Base-by-base conservation (phyloP, 441 rosid species). In the Populus hybrid region DNA sequence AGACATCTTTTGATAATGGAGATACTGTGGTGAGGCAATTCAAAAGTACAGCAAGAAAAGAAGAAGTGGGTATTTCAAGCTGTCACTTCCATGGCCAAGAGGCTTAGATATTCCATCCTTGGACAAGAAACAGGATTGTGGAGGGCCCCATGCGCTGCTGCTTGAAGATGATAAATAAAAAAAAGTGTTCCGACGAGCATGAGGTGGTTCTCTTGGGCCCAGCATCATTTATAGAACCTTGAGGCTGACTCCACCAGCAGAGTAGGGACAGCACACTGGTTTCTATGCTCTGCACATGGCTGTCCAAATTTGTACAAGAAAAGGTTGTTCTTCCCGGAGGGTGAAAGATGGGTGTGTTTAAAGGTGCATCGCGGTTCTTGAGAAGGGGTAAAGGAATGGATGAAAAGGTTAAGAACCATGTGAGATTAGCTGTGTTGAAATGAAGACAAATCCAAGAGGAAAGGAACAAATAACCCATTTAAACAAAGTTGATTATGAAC, bases 201-300 rank as follows among this genome's bases (percentile, higher is more conserved):
- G 57, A 14, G 57, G 57, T 50, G 64, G 28, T 69, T 74, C 28
- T 75, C 75, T 73, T 36, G 87, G 81, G 83, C 83, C 80, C 85
- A 79, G 82, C 75, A 78, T 70, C 67, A 36, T 65, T 74, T 59
- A 61, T 73, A 34, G 40, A 46, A 75, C 16, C 74, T 66, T 61
- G 21, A 42, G 32, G 69, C 79, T 67, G 70, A 57, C 72, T 36
- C 59, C 67, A 40, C 28, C 8, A 28, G 14, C 21, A 14, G 0
- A 38, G 65, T 63, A 74, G 69, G 78, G 81, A 79, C 85, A 86
- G 72, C 88, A 74, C 83, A 83, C 67, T 81, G 21, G 70, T 76
- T 75, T 4, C 9, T 68, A 59, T 35, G 72, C 76, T 70, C 72
- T 74, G 83, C 89, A 84, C 91, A 85, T 86, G 90, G n/a, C 72